Evolutionary conservation across 1,139 yeast species (phyloP).

Genomic region (Diutina neorugosa): DNA sequence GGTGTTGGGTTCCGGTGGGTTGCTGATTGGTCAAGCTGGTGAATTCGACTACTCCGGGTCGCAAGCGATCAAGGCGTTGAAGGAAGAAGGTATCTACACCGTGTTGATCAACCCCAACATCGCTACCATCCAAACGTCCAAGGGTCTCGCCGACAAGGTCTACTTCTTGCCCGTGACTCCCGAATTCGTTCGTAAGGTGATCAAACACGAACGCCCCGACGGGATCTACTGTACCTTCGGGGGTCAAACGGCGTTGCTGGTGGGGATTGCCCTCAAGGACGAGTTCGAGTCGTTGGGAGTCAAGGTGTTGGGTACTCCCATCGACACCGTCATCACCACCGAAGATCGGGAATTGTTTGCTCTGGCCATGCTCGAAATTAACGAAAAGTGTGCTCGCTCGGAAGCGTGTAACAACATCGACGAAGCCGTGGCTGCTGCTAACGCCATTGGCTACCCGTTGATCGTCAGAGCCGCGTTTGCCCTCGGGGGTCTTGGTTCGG

Average conservation of each 20-base stretch:
- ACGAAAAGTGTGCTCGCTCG: slow-evolving; percentile 89
- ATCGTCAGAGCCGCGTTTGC: slow-evolving; percentile 98
- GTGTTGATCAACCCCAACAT: slow-evolving; percentile 93
- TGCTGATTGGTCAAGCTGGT: slow-evolving; percentile 99
- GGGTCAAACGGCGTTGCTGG: slow-evolving; percentile 95
- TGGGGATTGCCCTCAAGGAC: slow-evolving; percentile 91
- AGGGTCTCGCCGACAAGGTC: slow-evolving; percentile 95
- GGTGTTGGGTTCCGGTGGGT: slow-evolving; percentile 97
- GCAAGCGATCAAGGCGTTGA: slow-evolving; percentile 86
- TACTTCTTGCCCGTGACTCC: slow-evolving; percentile 95
- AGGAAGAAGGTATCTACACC: slow-evolving; percentile 95
- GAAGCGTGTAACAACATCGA: slow-evolving; percentile 69
- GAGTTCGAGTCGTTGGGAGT: slow-evolving; percentile 89
- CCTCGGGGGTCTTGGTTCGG: slow-evolving; percentile 96
- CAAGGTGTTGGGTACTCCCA: slow-evolving; percentile 91
- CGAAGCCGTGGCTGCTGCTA: slow-evolving; percentile 80
- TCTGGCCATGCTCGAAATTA: slow-evolving; percentile 85
- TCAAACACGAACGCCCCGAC: slow-evolving; percentile 90
- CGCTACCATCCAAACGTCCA: slow-evolving; percentile 97
- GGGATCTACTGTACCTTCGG: slow-evolving; percentile 96
- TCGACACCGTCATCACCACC: slow-evolving; percentile 90
- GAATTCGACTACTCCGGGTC: slow-evolving; percentile 98
- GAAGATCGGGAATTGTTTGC: slow-evolving; percentile 97
- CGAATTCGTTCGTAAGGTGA: slow-evolving; percentile 91
- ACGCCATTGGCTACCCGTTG: slow-evolving; percentile 85